Base-by-base conservation (phyloP, 768 basidiomycete species). In the Trametes coccinea region DNA sequence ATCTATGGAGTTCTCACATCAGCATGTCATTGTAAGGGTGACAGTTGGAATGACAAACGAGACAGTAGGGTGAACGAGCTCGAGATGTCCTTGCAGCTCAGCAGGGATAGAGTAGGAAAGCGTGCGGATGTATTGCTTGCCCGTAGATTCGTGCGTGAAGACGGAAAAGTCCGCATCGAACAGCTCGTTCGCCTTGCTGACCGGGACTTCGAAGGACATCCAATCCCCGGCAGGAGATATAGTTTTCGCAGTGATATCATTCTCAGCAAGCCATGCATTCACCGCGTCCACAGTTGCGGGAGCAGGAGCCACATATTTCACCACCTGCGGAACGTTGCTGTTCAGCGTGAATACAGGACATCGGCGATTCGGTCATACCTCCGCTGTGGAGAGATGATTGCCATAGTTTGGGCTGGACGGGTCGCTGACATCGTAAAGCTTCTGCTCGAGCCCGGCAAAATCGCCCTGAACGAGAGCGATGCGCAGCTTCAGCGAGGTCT, bases 321-420 rank as follows among this genome's bases (percentile, higher is more conserved):
- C 59, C 14, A 61, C 60, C 49, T 53, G 44, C 13, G 27, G 11
- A 31, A 14, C 30, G 13, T 37, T 5, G 34, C 34, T 11, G 34
- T 10, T 27, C 16, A 31, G 8, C 48, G 30, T 30, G 48, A 49
- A 9, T 2, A 22, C 30, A 13, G 30, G 10, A 27, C 48, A 8
- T 27, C 14, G 30, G 16, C 48, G 48, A 31, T 4, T 14, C 5
- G 7, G 44, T 13, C 58, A 14, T 22, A 80, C 78, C 60, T 85
- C 81, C 48, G 79, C 80, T 66, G 83, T 80, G 45, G 80, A 77
- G 29, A 87, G 73, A 68, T 88, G 83, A 58, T 79, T 71, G 10
- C 84, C 81, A 64, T 85, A 86, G 40, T 68, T 54, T 41, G 69
- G 50, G 66, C 72, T 76, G 10, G 67, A 66, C 2, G 77, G 76